Evolutionary conservation across 2,329 filamentous ascomycete genomes (phyloP).

Genomic region (Fusarium redolens): DNA sequence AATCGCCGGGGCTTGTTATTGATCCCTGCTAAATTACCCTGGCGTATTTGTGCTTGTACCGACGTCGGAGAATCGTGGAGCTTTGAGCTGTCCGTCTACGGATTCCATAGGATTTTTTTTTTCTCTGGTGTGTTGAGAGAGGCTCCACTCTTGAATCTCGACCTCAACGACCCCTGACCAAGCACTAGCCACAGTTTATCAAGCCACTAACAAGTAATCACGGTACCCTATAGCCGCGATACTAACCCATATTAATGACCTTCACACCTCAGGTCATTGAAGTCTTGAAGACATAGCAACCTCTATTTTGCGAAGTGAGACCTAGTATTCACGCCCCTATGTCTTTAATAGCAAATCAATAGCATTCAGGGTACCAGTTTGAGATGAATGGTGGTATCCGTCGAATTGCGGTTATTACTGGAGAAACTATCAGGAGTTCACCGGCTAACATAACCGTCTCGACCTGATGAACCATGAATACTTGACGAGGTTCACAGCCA

Average conservation of each 20-base stretch:
- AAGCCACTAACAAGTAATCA: constrained; percentile 1
- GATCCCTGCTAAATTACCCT: constrained; percentile 33
- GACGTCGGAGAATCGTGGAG: constrained; percentile 40
- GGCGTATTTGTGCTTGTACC: constrained; percentile 34
- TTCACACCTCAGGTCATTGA: too few species aligned
- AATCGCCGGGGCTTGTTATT: constrained; percentile 23
- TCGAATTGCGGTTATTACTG: too few species aligned
- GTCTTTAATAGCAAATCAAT: too few species aligned
- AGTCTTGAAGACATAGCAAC: too few species aligned
- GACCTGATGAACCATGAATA: neutral
- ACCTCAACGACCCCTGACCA: neutral
- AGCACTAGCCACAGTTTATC: constrained; percentile 1
- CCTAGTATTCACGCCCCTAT: too few species aligned
- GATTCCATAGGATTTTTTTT: constrained; percentile 17
- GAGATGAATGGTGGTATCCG: too few species aligned
- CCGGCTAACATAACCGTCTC: constrained; percentile 10
- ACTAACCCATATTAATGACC: neutral
- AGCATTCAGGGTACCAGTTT: too few species aligned
- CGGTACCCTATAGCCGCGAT: constrained; percentile 15
- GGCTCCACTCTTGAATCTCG: neutral
- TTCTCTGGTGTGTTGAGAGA: constrained; percentile 2
- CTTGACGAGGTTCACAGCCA: too few species aligned
- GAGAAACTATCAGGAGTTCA: neutral
- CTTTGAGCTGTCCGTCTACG: constrained; percentile 17
- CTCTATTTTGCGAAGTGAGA: too few species aligned